Percentiles rank a stretch among this genome's conserved stretches.
These are phyloP conservation scores for Talaromyces piceae DNA, from an alignment of 2,329 filamentous ascomycete genomes.

Conservation along the genomic window DNA sequence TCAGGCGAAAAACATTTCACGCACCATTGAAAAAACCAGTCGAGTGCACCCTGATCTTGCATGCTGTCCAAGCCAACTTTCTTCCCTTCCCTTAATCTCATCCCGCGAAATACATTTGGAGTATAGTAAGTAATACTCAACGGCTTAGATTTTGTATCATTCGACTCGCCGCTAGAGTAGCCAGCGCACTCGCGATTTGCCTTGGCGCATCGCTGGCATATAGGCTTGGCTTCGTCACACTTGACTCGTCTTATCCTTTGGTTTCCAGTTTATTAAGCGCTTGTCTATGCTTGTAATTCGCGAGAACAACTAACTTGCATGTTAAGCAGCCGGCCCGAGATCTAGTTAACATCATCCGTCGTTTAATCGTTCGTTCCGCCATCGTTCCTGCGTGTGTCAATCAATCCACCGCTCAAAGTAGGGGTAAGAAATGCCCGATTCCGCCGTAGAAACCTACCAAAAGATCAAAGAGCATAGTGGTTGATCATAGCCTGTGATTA, in stretches of 20 bases:
- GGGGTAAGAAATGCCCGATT: no score
- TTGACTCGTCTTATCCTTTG: slow-evolving; percentile 5
- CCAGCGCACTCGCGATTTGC: slow-evolving; percentile 6
- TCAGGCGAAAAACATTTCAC: slow-evolving; percentile 5
- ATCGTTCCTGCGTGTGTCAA: neutral
- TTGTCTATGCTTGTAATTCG: neutral
- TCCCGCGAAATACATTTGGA: neutral
- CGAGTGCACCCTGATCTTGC: slow-evolving; percentile 5
- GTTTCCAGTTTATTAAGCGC: no score
- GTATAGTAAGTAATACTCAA: slow-evolving; percentile 8
- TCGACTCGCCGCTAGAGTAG: neutral
- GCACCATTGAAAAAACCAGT: slow-evolving; percentile 7
- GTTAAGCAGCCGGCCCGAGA: slow-evolving; percentile 5
- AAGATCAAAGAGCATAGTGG: neutral
- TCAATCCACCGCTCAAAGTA: neutral
- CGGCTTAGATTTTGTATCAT: neutral
- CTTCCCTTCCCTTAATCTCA: neutral
- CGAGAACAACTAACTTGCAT: slow-evolving; percentile 7
- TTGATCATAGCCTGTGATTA: no score
- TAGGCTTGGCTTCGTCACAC: slow-evolving; percentile 7
- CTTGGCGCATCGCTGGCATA: slow-evolving; percentile 4
- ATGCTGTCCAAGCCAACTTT: neutral
- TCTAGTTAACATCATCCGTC: slow-evolving; percentile 4
- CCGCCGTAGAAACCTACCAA: neutral
- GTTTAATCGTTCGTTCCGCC: neutral